These are phyloP conservation scores for Tulasnella sp. DNA, from an alignment of 768 basidiomycete species.

Conservation along the genomic window DNA sequence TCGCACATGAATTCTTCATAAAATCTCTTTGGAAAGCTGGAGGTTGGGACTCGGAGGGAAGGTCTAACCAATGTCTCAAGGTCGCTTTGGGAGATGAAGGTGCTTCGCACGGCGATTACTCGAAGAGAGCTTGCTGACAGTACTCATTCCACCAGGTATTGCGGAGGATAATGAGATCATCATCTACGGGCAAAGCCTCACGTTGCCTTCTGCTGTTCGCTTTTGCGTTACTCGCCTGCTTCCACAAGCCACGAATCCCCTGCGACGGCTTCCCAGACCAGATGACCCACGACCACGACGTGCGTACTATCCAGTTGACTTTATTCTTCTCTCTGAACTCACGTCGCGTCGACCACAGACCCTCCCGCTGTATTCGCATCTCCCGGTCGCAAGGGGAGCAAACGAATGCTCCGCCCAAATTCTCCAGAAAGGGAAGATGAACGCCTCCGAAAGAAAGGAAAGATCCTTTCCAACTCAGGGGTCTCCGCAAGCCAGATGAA, in stretches of 20 bases:
- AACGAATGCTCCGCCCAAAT: neutral
- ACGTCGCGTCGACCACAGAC: neutral
- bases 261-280: conserved; percentile 17
- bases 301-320: neutral
- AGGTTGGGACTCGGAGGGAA: conserved; percentile 22
- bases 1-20: conserved; percentile 23
- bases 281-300: conserved; percentile 24
- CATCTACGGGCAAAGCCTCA: conserved; percentile 21
- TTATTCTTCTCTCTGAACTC: neutral
- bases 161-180: conserved; percentile 24
- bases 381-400: conserved; percentile 18
- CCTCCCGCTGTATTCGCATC: conserved; percentile 9
- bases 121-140: neutral
- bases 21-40: conserved; percentile 19
- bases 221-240: conserved; percentile 22
- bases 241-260: neutral
- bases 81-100: conserved; percentile 25
- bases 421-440: conserved; percentile 20
- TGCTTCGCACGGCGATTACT: neutral
- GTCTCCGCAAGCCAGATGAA: neutral
- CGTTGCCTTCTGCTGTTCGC: conserved; percentile 6
- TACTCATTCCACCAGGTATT: neutral
- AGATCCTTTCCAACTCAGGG: conserved; percentile 4
- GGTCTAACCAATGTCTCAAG: conserved; percentile 20
- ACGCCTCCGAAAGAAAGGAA: conserved; percentile 21